These are phyloP conservation scores for Podosphaera fusca DNA, from an alignment of 2,329 filamentous ascomycete genomes.

Conservation along the genomic window DNA sequence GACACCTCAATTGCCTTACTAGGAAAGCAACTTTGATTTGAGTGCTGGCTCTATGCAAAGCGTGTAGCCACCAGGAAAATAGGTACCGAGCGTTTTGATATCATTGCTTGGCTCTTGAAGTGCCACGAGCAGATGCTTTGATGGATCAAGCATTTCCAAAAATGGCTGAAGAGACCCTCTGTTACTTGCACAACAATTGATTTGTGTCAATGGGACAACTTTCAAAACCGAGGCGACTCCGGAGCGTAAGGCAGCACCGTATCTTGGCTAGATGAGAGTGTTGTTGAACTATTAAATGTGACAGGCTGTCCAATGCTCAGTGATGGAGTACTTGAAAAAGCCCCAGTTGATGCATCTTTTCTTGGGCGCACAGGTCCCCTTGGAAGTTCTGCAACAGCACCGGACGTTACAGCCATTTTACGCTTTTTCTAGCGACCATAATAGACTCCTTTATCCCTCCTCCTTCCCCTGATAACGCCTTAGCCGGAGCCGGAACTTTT, in stretches of 20 bases:
- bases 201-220: background rate
- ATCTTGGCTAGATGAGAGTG: background rate
- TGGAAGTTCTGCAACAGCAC: no score
- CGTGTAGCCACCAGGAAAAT: background rate
- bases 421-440: no score
- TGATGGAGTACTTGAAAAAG: background rate
- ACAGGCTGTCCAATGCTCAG: background rate
- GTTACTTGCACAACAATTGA: background rate
- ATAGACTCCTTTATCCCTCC: no score
- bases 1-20: background rate
- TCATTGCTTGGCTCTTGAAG: background rate
- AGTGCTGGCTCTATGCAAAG: background rate
- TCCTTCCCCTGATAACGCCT: no score
- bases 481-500: background rate
- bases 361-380: no score
- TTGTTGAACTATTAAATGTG: background rate
- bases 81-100: background rate
- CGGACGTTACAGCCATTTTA: no score
- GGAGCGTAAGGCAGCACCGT: background rate
- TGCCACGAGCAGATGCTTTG: background rate
- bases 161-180: background rate
- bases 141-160: background rate
- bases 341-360: background rate
- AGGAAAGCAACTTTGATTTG: background rate
- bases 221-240: background rate